phyloP scores from a whole-genome alignment of 306 rosid species.

The Prunus campanulata region DNA sequence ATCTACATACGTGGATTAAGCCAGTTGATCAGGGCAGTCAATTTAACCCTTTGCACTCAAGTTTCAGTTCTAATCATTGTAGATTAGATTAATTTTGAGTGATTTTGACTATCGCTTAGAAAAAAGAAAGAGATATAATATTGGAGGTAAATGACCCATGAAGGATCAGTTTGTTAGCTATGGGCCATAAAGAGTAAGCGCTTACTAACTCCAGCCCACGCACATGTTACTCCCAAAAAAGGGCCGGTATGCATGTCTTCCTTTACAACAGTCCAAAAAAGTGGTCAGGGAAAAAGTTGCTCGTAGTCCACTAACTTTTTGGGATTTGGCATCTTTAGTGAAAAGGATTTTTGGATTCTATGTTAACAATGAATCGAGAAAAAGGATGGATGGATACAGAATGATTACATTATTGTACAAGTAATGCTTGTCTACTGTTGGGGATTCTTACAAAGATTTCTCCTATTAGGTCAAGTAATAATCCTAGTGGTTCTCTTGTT shows the following conservation, averaged over 20 bases:
- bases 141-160: too few relatives aligned
- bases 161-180: too few relatives aligned
- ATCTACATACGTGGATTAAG: too few relatives aligned
- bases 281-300: not conserved
- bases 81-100: too few relatives aligned
- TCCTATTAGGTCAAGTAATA: too few relatives aligned
- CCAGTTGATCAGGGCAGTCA: accelerated
- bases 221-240: too few relatives aligned
- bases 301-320: not conserved
- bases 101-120: too few relatives aligned
- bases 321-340: not conserved
- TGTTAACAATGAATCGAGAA: not conserved
- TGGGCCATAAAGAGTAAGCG: not conserved
- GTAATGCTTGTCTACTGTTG: not conserved
- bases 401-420: not conserved
- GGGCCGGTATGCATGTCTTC: not conserved
- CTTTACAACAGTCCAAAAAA: not conserved
- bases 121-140: too few relatives aligned
- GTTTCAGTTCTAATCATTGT: too few relatives aligned
- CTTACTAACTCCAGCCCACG: too few relatives aligned
- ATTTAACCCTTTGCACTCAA: accelerated
- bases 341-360: not conserved
- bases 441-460: not conserved
- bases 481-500: too few relatives aligned
- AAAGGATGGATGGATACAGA: not conserved